Percentiles rank a stretch among this genome's conserved stretches.
Conservation (phyloP, 805 yeast species). For the Barnettozyma californica region DNA sequence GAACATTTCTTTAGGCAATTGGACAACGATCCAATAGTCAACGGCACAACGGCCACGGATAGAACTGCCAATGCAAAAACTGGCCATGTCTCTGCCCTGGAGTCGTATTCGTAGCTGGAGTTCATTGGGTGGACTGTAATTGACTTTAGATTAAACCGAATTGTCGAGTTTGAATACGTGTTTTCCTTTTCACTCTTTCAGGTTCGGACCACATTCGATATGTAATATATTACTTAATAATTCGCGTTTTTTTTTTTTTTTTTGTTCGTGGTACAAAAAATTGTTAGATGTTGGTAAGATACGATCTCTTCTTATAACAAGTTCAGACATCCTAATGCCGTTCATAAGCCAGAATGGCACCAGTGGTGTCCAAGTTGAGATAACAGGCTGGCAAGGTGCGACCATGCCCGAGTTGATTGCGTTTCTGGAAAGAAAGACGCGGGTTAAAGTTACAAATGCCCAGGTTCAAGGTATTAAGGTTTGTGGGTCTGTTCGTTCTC, state of each 20-base stretch:
- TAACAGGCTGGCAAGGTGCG: constrained; percentile 81
- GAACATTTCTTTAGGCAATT: constrained; percentile 1
- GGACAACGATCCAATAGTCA: constrained; percentile 14
- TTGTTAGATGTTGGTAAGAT: no score
- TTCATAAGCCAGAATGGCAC: constrained; percentile 2
- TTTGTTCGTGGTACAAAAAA: neutral
- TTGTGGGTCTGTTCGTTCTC: constrained; percentile 51
- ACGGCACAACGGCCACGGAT: constrained; percentile 21
- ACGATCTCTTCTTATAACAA: neutral
- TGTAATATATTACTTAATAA: neutral
- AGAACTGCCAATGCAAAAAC: constrained; percentile 23
- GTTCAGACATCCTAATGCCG: neutral
- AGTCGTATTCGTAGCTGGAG: constrained; percentile 25
- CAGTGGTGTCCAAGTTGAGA: constrained; percentile 48
- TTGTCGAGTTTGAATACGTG: neutral
- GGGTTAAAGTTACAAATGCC: constrained; percentile 48
- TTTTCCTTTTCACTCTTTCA: neutral
- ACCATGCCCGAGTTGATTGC: constrained; percentile 58
- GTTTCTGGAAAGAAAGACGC: constrained; percentile 65
- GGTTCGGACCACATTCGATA: neutral
- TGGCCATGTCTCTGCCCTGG: constrained; percentile 25
- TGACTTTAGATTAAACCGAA: neutral
- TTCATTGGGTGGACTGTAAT: constrained; percentile 13
- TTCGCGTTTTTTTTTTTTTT: neutral
- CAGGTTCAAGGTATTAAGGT: constrained; percentile 51